Percentiles rank a stretch among this genome's conserved stretches.
Conservation (phyloP, 257 asterid species). For the Salvia miltiorrhiza region DNA sequence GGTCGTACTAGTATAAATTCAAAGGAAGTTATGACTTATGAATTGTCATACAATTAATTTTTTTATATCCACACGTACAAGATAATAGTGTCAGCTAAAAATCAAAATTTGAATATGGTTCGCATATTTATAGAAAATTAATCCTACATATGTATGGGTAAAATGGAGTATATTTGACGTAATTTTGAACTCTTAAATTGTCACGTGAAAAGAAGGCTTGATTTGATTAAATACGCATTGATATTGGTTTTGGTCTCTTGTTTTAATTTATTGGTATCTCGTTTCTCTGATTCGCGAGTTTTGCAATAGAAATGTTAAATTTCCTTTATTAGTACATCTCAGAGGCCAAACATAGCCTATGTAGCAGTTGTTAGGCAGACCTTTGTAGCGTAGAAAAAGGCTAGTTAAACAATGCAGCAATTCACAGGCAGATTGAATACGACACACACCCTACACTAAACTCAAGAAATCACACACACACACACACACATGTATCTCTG, state of each 20-base stretch:
- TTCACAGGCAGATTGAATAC: constrained; percentile 24
- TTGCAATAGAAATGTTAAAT: background rate
- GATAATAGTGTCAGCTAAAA: no score
- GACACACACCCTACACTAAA: constrained; percentile 45
- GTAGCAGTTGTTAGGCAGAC: constrained; percentile 14
- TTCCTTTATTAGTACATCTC: background rate
- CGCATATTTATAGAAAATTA: no score
- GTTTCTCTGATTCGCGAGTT: background rate
- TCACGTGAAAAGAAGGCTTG: no score
- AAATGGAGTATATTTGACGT: no score
- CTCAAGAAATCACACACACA: constrained; percentile 31
- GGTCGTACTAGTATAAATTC: no score
- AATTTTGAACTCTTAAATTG: no score
- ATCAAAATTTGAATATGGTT: no score
- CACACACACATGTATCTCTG: background rate
- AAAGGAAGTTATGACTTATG: no score
- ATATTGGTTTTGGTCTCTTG: background rate
- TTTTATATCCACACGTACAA: no score
- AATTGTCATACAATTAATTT: no score
- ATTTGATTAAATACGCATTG: background rate
- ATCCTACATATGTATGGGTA: no score
- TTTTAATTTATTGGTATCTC: background rate
- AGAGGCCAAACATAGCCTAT: constrained; percentile 10
- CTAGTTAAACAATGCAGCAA: constrained; percentile 19
- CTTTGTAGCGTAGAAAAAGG: constrained; percentile 21